Evolutionary conservation across 2,329 filamentous ascomycete species (phyloP), one percentile per base, ranked within the genome.

Genomic region (Talaromyces sp.): DNA sequence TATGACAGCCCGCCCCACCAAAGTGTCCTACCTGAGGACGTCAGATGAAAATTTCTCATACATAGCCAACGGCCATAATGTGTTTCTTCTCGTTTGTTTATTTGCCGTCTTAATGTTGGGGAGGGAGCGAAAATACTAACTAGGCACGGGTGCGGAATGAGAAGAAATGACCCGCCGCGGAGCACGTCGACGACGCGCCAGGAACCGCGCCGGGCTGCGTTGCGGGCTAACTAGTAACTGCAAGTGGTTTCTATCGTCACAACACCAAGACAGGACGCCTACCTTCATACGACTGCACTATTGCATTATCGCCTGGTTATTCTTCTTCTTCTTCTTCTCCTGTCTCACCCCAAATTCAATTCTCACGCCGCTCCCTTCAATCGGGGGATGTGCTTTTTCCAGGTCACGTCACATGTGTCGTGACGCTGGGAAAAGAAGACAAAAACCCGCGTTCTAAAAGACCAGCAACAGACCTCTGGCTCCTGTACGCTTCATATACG

Each of bases 131-230:
- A 23, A 23, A 23, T 23, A 23, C 23, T 23, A 23, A 23, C 23
- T 23, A 23, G 23, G 23, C 23, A 23, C 23, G 23, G 23, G 23
- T 23, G 23, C 23, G 23, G 23, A 23, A 23, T 23, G 23, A 23
- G 33, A 36, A 36, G 10, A n/a, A 12, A 12, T 12, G 60, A 57
- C 60, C 60, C 60, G 54, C 60, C 55, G 60, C 60, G 60, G 54
- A 57, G 60, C 60, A 61, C 60, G 60, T 57, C 60, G 50, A 61
- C 42, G 51, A 55, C 60, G 60, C 55, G 59, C 44, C 54, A 61
- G 53, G 44, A 36, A 53, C 34, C 31, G 44, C 33, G 60, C 47
- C 23, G 31, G 31, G n/a, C 53, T 16, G 30, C 52, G 42, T 18
- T 40, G 44, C 44, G 44, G 44, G 23, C 44, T 47, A 27, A 42